phyloP scores from a whole-genome alignment of 2,329 filamentous ascomycete genomes.

The Clonostachys rhizophaga region DNA sequence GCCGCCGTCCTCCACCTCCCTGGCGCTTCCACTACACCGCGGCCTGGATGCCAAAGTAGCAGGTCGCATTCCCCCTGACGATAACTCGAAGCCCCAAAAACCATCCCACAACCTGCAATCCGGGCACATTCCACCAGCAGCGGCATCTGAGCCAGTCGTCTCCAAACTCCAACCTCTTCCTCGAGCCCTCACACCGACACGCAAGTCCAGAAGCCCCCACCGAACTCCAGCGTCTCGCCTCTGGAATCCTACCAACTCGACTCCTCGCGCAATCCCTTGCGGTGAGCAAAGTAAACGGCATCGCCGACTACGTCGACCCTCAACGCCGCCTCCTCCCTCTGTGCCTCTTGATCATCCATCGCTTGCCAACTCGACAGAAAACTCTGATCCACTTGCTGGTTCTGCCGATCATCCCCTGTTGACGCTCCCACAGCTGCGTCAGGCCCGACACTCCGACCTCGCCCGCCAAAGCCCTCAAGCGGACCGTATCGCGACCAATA shows the following conservation, averaged over 20 bases:
- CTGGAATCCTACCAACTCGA: conserved; percentile 59
- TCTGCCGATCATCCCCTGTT: conserved; percentile 47
- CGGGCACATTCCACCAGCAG: no score
- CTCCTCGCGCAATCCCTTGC: conserved; percentile 33
- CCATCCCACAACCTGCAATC: no score
- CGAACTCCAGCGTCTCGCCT: conserved; percentile 44
- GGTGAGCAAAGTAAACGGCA: conserved; percentile 9
- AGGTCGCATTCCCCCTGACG: no score
- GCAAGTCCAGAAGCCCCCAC: conserved; percentile 21
- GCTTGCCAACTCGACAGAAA: conserved; percentile 27
- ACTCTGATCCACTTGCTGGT: conserved; percentile 27
- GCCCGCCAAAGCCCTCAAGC: conserved; percentile 45
- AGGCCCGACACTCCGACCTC: conserved; percentile 30
- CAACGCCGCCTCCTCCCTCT: conserved; percentile 47
- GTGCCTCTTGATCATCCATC: conserved; percentile 42
- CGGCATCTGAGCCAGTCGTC: not conserved
- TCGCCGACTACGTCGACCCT: conserved; percentile 35
- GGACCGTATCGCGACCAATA: conserved; percentile 36
- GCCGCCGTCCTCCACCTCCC: not conserved
- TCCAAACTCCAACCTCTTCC: conserved; percentile 22
- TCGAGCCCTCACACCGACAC: conserved; percentile 28
- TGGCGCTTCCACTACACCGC: not conserved
- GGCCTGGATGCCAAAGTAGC: no score
- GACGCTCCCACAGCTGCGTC: conserved; percentile 43
- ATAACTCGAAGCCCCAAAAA: no score